phyloP scores from a whole-genome alignment of 164 flowering plant species.

The Tetracentron sinense region DNA sequence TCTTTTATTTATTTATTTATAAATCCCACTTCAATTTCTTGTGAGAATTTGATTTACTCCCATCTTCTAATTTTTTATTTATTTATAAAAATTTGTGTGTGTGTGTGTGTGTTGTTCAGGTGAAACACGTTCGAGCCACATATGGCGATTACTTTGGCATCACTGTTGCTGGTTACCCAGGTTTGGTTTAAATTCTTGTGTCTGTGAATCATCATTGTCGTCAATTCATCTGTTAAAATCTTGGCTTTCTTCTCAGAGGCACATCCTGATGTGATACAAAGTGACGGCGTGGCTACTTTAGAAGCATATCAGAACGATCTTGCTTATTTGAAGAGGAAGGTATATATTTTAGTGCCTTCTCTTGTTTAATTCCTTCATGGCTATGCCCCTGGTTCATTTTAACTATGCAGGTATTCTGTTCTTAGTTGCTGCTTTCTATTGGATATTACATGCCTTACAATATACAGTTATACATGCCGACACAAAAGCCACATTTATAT shows the following conservation, averaged over 20 bases:
- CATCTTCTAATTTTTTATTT: not conserved
- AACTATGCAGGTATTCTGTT: no score
- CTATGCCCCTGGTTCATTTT: not conserved
- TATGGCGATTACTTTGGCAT: slow-evolving; percentile 95
- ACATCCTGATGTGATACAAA: slow-evolving; percentile 80
- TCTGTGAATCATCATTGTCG: not conserved
- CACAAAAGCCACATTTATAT: no score
- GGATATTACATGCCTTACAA: no score
- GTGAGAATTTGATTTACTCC: not conserved
- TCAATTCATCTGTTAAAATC: not conserved
- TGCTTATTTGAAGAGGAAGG: slow-evolving; percentile 84
- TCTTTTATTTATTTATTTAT: no score
- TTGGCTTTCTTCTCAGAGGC: slow-evolving; percentile 58
- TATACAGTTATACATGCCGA: no score
- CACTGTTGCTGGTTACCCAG: slow-evolving; percentile 98
- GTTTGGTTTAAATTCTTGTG: slow-evolving; percentile 25
- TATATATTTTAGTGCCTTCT: slow-evolving; percentile 12
- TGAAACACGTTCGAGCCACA: slow-evolving; percentile 61
- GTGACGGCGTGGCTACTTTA: slow-evolving; percentile 53
- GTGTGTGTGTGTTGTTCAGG: slow-evolving; percentile 37
- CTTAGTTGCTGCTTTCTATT: no score
- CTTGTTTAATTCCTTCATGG: not conserved
- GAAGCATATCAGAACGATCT: slow-evolving; percentile 79
- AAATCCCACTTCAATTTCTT: not conserved
- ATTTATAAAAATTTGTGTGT: not conserved